Percentiles rank a stretch among this genome's conserved stretches.
Conservation (phyloP, 176 grass and related monocot species). For the Hyparrhenia diplandra region DNA sequence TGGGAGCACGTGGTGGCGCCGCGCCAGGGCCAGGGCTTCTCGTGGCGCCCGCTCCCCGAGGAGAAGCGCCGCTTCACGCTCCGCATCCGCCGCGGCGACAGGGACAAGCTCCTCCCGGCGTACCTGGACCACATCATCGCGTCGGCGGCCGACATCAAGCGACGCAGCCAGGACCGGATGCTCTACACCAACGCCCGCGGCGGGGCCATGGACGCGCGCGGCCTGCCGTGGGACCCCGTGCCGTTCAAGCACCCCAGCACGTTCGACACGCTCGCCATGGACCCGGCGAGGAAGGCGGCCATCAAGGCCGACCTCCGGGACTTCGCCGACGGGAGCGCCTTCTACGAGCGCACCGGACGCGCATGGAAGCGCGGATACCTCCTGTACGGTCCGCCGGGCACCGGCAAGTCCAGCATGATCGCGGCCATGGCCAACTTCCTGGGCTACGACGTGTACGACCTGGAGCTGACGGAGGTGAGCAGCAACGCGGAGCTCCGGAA, state of each 20-base stretch:
- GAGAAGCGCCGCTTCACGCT: conserved; percentile 93
- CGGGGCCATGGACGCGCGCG: conserved; percentile 58
- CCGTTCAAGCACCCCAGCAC: conserved; percentile 94
- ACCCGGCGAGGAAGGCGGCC: conserved; percentile 43
- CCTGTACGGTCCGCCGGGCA: conserved; percentile 71
- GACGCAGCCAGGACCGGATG: conserved; percentile 72
- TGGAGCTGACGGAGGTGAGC: conserved; percentile 79
- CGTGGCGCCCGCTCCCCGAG: conserved; percentile 84
- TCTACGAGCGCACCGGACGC: conserved; percentile 76
- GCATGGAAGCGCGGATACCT: conserved; percentile 84
- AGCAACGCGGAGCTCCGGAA: conserved; percentile 85
- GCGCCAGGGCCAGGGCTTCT: conserved; percentile 56
- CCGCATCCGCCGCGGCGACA: conserved; percentile 66
- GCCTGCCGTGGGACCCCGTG: conserved; percentile 69
- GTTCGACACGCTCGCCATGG: conserved; percentile 93
- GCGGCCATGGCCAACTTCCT: conserved; percentile 88
- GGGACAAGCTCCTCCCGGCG: conserved; percentile 53
- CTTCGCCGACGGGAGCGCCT: conserved; percentile 51
- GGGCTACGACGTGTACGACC: conserved; percentile 79
- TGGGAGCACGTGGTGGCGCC: conserved; percentile 95
- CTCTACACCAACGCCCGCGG: conserved; percentile 83
- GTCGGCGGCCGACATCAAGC: conserved; percentile 48
- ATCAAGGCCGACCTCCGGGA: conserved; percentile 76
- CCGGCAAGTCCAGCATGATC: conserved; percentile 92
- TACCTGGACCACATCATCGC: conserved; percentile 89